These are phyloP conservation scores for Lathyrus tuberosus DNA, from an alignment of 306 rosid genomes.

Conservation along the genomic window DNA sequence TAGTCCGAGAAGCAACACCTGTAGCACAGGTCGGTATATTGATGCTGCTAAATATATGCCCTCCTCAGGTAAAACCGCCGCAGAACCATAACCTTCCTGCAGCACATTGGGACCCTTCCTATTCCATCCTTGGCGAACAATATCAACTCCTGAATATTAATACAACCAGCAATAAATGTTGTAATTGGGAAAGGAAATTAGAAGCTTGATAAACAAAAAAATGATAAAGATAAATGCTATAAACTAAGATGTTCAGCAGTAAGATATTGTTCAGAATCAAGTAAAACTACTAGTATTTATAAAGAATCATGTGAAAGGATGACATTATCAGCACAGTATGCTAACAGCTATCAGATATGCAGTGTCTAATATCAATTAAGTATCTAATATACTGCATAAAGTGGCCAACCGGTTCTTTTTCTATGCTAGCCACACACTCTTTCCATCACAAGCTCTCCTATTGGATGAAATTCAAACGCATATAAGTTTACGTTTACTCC, in stretches of 20 bases:
- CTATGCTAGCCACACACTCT: constrained; percentile 10
- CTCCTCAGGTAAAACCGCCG: constrained; percentile 95
- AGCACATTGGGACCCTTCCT: constrained; percentile 81
- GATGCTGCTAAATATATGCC: constrained; percentile 98
- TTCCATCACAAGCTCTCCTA: not conserved
- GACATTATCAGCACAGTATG: constrained; percentile 25
- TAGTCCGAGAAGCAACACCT: constrained; percentile 57
- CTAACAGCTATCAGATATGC: not conserved
- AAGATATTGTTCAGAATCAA: constrained; percentile 11
- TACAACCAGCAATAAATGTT: constrained; percentile 37
- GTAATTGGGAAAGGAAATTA: constrained; percentile 32
- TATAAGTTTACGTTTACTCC: not conserved
- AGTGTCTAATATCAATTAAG: not conserved
- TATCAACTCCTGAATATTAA: constrained; percentile 72
- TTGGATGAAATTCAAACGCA: not conserved
- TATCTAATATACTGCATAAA: too few species aligned
- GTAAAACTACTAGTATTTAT: constrained; percentile 20
- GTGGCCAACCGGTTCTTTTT: too few species aligned
- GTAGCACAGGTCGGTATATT: constrained; percentile 89
- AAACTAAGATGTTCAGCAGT: constrained; percentile 23
- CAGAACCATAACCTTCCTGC: constrained; percentile 99
- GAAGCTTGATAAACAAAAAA: constrained; percentile 24
- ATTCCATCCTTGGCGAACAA: constrained; percentile 97
- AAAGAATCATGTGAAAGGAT: constrained; percentile 22
- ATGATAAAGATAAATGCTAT: constrained; percentile 13